These are phyloP conservation scores for Zopfia rhizophila DNA, from an alignment of 2,329 filamentous ascomycete genomes.

Conservation along the genomic window DNA sequence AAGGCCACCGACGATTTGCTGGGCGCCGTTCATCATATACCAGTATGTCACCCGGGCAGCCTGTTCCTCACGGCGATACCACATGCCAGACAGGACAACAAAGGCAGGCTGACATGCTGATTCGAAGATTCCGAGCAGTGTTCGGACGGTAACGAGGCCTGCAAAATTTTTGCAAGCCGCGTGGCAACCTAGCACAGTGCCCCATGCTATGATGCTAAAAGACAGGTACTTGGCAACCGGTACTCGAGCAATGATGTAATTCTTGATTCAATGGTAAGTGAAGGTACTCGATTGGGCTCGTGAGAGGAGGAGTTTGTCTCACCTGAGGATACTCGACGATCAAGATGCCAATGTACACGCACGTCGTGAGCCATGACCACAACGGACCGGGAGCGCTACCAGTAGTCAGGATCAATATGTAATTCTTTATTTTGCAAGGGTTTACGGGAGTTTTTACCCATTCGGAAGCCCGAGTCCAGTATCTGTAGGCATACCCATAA, in stretches of 20 bases:
- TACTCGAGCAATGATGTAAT: constrained; percentile 70
- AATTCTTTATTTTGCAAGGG: no score
- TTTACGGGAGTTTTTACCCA: no score
- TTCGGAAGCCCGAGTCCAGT: no score
- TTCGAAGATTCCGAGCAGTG: constrained; percentile 76
- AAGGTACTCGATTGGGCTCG: no score
- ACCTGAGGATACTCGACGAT: constrained; percentile 78
- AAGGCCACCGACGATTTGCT: constrained; percentile 77
- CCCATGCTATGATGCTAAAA: constrained; percentile 73
- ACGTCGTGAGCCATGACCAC: constrained; percentile 78
- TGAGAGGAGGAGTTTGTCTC: no score
- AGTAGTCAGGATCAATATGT: no score
- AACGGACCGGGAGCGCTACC: no score
- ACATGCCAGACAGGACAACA: constrained; percentile 73
- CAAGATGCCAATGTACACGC: constrained; percentile 77
- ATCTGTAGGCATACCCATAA: constrained; percentile 72
- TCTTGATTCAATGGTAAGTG: no score
- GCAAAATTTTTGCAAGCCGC: constrained; percentile 70
- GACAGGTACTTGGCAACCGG: constrained; percentile 75
- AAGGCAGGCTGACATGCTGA: constrained; percentile 75
- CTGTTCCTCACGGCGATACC: constrained; percentile 77
- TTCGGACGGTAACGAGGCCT: constrained; percentile 69
- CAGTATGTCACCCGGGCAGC: constrained; percentile 74
- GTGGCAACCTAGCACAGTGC: constrained; percentile 68
- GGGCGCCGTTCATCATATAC: constrained; percentile 80